Conservation (phyloP, 495 filamentous ascomycete species). For the Hypoxylon lenormandii region DNA sequence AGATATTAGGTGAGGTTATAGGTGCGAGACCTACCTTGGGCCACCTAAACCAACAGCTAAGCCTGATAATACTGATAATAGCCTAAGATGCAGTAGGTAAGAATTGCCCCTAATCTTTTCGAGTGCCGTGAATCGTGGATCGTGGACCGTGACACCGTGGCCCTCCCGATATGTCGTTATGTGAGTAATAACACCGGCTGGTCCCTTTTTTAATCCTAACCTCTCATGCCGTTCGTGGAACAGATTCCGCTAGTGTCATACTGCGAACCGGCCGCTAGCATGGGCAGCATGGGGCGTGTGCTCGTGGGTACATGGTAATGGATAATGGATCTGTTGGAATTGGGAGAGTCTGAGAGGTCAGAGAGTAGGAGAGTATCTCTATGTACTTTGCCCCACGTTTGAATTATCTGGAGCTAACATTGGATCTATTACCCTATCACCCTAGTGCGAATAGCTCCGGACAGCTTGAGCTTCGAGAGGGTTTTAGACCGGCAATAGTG, state of each 20-base stretch:
- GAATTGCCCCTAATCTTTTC: conserved; percentile 19
- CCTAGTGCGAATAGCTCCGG: conserved; percentile 7
- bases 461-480: conserved; percentile 2
- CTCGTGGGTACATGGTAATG: not conserved
- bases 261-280: conserved; percentile 9
- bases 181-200: conserved; percentile 11
- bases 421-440: not conserved
- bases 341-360: too few species aligned
- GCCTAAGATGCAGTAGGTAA: conserved; percentile 32
- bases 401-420: not conserved
- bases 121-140: conserved; percentile 33
- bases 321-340: too few species aligned
- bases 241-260: conserved; percentile 17
- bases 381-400: conserved; percentile 3
- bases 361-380: too few species aligned
- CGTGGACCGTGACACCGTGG: not conserved
- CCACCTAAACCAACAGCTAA: too few species aligned
- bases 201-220: not conserved
- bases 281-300: too few species aligned
- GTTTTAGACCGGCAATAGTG: conserved; percentile 10
- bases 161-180: not conserved
- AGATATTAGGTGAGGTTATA: too few species aligned
- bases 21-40: too few species aligned
- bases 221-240: conserved; percentile 1
- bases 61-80: conserved; percentile 8